Evolutionary conservation across 2,329 filamentous ascomycete species (phyloP), one percentile per base, ranked within the genome.

Genomic region (Sphaerulina vaccinii): DNA sequence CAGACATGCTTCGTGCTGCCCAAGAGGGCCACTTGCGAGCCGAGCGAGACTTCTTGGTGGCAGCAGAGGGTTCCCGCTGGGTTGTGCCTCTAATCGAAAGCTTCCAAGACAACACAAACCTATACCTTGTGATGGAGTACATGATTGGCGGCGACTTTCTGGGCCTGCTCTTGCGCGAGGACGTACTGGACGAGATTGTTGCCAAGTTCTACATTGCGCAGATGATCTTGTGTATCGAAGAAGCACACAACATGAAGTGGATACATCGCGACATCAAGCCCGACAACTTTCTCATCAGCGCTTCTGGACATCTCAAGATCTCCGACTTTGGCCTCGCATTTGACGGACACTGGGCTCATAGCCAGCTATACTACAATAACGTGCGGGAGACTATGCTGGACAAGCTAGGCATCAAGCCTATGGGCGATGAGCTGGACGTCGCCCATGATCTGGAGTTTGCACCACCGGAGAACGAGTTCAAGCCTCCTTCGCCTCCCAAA

Each of bases 101-200:
- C 65, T 97, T 97, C 59, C 90, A 97, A 69, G 93, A 97, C 67
- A 75, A 81, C 29, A 79, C 81, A 36, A 89, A 88, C 62, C 77
- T 99, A 5, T 97, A 97, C 64, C 81, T 99, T 5, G 87, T 96
- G 46, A 96, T 97, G 90, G 91, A 97, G 54, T 99, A 95, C 67
- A 96, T 96, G 90, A 86, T 95, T 2, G 93, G 92, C 0, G 92
- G 93, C 0, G 92, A 99, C 68, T 97, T 99, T 60, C 78, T 99
- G 0, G 88, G 88, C 1, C 72, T 96, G 0, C 74, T 99, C 13
- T 87, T 96, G 49, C 84, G 91, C 13, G 88, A 95, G 65, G 90
- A 93, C 55, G 82, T 88, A 2, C 77, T 99, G 1, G 83, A 83
- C 49, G 93, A 97, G 69, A 75, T 79, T 0, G 82, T 88, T 37